These are phyloP conservation scores for Solanum hybrid DNA, from an alignment of 305 asterid species.

Conservation along the genomic window DNA sequence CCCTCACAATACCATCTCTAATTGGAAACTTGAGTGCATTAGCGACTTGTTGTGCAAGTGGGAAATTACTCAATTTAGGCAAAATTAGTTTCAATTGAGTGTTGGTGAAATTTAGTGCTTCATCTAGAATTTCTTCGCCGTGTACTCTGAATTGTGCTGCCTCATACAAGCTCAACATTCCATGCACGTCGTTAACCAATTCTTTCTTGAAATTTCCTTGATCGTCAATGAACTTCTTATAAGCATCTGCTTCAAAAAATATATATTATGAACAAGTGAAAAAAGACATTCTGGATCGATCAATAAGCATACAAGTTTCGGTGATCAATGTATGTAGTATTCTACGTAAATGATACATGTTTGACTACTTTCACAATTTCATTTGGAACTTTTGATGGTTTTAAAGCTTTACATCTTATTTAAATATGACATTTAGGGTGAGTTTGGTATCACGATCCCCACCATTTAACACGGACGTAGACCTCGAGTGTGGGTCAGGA, in stretches of 20 bases:
- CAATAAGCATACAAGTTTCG: neutral
- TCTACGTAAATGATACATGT: neutral
- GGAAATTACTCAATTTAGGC: neutral
- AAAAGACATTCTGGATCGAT: neutral
- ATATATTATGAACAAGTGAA: neutral
- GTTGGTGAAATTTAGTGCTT: too few species aligned
- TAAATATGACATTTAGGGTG: too few species aligned
- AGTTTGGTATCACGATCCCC: too few species aligned
- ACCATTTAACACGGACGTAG: too few species aligned
- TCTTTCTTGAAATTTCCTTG: neutral
- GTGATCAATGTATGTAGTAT: neutral
- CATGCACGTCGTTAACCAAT: neutral
- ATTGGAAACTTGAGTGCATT: neutral
- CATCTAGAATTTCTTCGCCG: too few species aligned
- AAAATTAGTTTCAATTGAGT: neutral
- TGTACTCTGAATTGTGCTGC: neutral
- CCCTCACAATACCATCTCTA: neutral
- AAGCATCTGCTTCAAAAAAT: neutral
- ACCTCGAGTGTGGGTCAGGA: too few species aligned
- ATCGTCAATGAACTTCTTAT: neutral
- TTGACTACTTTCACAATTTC: neutral
- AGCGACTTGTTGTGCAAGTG: neutral
- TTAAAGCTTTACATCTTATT: too few species aligned
- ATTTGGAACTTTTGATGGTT: neutral
- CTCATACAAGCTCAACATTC: neutral